Base-by-base conservation (phyloP, 306 rosid genomes). In the Castanea mollissima region DNA sequence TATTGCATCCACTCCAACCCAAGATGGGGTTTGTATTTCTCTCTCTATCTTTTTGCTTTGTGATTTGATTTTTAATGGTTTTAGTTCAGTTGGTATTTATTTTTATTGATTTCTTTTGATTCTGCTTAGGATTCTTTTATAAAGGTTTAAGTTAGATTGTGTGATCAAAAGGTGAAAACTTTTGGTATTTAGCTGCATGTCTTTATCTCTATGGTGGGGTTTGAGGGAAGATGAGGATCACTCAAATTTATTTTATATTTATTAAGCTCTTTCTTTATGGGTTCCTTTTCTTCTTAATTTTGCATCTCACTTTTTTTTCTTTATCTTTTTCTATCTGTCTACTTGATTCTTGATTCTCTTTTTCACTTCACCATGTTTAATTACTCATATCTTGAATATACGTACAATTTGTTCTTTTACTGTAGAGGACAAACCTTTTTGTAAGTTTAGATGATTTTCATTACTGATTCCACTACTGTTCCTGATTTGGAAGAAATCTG, bases 1-100 rank as follows among this genome's bases (percentile, higher is more conserved):
- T 95, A 86, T 76, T 95, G 99, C 96, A 95, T 95, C 94, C 94
- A 90, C 57, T 95, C 99, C 51, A 95, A 95, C 80, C 99, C 99
- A 80, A 80, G 96, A 27, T 95, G 98, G 99, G 97, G 99, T 95
- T 69, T 93, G 97, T 92, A 44, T 83, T 83, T 34, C 81, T 69
- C 59, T 73, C 65, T 69, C 19, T 73, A 11, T 57, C 44, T 73
- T 27, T 54, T 55, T 70, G 25, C 7, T 34, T 69, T 79, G 56
- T 44, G 29, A 27, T 52, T 67, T 78, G 68, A 21, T 58, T 74
- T 58, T 74, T 74, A 11, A 5, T 58, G 21, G 31, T 21, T 77
- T 49, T 13, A 49, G 54, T 49, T 49, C 32, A 51, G 60, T 49
- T 72, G 52, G 8, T 41, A 15, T 23, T 19, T n/a, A n/a, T 25